Evolutionary conservation across 2,329 filamentous ascomycete species (phyloP).

Genomic region (Botrytis cinerea): DNA sequence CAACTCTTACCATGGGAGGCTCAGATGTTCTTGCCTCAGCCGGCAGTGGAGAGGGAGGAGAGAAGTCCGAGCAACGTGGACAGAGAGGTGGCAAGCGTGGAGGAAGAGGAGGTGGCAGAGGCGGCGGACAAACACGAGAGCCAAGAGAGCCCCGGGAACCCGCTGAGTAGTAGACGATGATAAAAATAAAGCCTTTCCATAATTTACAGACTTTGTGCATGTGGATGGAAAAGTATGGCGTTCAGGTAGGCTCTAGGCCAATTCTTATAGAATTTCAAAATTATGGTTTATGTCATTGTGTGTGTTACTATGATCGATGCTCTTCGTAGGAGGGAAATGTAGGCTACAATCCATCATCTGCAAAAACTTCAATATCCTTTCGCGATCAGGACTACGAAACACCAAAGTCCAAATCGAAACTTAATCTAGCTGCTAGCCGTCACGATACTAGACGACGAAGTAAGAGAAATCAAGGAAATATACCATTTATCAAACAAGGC

Average conservation of each 20-base stretch:
- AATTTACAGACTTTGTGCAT: conserved; percentile 35
- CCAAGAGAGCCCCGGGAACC: conserved; percentile 44
- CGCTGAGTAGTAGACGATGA: conserved; percentile 24
- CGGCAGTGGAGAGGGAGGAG: conserved; percentile 50
- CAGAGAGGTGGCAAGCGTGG: conserved; percentile 51
- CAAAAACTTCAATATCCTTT: background rate
- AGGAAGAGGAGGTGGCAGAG: conserved; percentile 52
- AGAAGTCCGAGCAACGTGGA: conserved; percentile 50
- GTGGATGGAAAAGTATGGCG: conserved; percentile 43
- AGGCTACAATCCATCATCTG: background rate
- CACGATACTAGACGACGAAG: background rate
- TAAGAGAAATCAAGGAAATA: background rate
- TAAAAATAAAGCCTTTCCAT: conserved; percentile 32
- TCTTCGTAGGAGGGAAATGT: background rate
- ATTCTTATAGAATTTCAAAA: conserved; percentile 35
- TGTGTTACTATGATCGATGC: conserved; percentile 28
- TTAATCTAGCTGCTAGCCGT: background rate
- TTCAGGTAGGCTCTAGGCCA: conserved; percentile 49
- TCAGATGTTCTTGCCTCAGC: conserved; percentile 44
- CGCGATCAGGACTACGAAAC: background rate
- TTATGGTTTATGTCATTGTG: conserved; percentile 24
- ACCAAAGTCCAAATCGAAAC: background rate
- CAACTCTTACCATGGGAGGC: conserved; percentile 62
- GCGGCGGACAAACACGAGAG: conserved; percentile 51
- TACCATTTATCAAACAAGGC: background rate